Base-by-base conservation (phyloP, 1,284 basidiomycete species). In the Ganoderma sinense region DNA sequence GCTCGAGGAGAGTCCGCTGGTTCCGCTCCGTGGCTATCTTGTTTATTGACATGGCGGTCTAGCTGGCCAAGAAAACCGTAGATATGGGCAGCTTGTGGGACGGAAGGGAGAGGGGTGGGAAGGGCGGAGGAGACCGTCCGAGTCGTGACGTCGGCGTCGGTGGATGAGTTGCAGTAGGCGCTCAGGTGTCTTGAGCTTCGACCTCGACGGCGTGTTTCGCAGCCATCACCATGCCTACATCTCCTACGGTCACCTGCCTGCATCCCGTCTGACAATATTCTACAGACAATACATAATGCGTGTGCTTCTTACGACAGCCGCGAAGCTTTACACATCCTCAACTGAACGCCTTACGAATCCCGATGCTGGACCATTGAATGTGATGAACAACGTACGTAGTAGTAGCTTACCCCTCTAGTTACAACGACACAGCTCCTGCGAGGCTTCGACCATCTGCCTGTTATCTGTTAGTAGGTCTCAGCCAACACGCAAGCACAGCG, bases 1-100 rank as follows among this genome's bases (percentile, higher is more conserved):
- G 85, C 67, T 95, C 94, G 7, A 90, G 76, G 40, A 96, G 81
- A 14, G 83, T 81, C 45, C 89, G 88, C 70, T 91, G 91, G 75
- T 91, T 93, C 68, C 93, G 85, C 70, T 95, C 93, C 20, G 86
- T 82, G 14, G 87, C 80, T 11, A 92, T 85, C 79, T 89, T 94
- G 80, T 84, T 86, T 14, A 75, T 68, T n/a, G 59, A 61, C 59
- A 61, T 61, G 14, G 14, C 14, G 8, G 6, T 13, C 59, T 14
- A 61, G 23, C 3, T 51, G 26, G 48, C 23, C n/a, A n/a, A n/a
- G n/a, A n/a, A n/a, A n/a, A n/a, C n/a, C n/a, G n/a, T n/a, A n/a
- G n/a, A n/a, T n/a, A n/a, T 26, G 10, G 48, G 11, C 23, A 51
- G 48, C 48, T 4, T n/a, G 23, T 13, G 48, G 11, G 14, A 51